Conservation (phyloP, 805 yeast species). For the Candida arabinofermentans region DNA sequence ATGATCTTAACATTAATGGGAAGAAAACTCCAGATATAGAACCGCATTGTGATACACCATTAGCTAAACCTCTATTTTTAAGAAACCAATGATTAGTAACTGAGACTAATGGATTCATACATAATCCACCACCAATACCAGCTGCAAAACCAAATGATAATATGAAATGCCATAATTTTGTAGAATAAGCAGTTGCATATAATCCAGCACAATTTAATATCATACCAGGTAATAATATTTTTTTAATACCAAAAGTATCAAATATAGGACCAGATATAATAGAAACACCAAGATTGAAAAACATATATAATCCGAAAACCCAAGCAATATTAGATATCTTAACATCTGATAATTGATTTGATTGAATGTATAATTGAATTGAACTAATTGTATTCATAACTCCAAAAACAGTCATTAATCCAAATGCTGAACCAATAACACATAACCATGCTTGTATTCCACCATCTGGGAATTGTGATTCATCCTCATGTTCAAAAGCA, state of each 20-base stretch:
- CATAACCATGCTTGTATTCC: constrained; percentile 54
- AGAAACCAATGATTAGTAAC: constrained; percentile 42
- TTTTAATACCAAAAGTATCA: constrained; percentile 48
- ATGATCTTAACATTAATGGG: constrained; percentile 47
- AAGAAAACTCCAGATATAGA: constrained; percentile 61
- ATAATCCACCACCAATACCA: constrained; percentile 41
- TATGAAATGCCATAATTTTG: constrained; percentile 37
- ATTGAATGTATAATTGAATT: constrained; percentile 54
- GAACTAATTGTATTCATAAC: constrained; percentile 57
- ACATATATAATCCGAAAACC: constrained; percentile 58
- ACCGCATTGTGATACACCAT: constrained; percentile 40
- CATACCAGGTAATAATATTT: constrained; percentile 40
- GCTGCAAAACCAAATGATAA: constrained; percentile 36
- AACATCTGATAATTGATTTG: constrained; percentile 46
- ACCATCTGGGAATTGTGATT: constrained; percentile 46
- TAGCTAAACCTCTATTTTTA: constrained; percentile 30
- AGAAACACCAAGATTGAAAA: constrained; percentile 45
- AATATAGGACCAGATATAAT: constrained; percentile 54
- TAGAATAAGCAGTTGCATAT: constrained; percentile 46
- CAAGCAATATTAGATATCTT: constrained; percentile 51
- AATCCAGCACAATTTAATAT: constrained; percentile 43
- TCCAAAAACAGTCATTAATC: constrained; percentile 53
- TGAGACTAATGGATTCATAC: constrained; percentile 42
- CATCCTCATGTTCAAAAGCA: not conserved
- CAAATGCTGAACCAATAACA: constrained; percentile 55